Conservation (phyloP, 352 stramenopile species). For the Pythium dissotocum region DNA sequence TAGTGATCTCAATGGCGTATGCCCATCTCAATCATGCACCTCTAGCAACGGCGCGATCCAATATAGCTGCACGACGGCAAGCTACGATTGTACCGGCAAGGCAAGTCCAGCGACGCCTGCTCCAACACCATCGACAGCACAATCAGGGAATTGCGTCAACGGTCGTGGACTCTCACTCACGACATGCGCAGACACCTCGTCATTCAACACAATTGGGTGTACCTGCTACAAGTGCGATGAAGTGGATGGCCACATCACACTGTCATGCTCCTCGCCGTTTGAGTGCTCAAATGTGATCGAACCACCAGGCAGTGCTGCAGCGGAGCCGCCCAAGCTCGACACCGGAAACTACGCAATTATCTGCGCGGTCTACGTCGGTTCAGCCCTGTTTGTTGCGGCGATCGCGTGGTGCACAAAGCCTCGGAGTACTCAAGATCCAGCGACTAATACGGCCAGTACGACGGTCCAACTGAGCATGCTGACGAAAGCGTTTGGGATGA, state of each 20-base stretch:
- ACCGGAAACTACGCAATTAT: background rate
- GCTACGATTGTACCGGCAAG: background rate
- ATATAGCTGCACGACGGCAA: background rate
- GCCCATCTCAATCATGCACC: background rate
- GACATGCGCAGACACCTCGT: background rate
- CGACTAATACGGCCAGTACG: background rate
- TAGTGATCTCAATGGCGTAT: background rate
- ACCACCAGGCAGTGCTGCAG: background rate
- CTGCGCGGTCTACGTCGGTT: background rate
- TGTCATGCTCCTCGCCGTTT: conserved; percentile 1
- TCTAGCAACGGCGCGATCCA: background rate
- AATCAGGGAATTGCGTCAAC: background rate
- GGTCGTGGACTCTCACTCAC: background rate
- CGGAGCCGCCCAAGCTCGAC: background rate
- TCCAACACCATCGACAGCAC: background rate
- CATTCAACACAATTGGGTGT: background rate
- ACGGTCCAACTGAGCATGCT: background rate
- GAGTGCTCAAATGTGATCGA: background rate
- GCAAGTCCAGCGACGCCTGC: conserved; percentile 2
- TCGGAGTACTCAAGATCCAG: background rate
- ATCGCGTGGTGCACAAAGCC: background rate
- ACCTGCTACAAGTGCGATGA: conserved; percentile 2
- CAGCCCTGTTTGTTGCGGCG: background rate
- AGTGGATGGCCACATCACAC: background rate
- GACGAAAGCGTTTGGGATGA: background rate